Evolutionary conservation across 2,329 filamentous ascomycete species (phyloP).

Genomic region (Akanthomyces muscarius): DNA sequence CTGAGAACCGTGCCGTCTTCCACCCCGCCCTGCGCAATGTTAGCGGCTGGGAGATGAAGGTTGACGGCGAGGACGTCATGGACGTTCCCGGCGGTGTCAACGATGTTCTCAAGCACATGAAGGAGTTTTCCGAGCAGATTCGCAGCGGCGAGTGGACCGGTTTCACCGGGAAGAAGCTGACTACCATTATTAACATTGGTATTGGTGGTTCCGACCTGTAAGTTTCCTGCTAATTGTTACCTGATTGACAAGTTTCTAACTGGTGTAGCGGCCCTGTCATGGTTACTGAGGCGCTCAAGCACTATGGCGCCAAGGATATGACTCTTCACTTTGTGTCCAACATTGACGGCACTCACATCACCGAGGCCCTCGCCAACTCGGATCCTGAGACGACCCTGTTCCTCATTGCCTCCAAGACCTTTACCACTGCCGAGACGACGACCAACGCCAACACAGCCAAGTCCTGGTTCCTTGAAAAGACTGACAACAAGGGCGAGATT

Average conservation of each 20-base stretch:
- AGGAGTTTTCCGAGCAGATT: conserved; percentile 94
- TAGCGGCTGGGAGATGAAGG: conserved; percentile 73
- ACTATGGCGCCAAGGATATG: conserved; percentile 81
- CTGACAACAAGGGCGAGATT: conserved; percentile 73
- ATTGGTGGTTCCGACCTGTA: conserved; percentile 98
- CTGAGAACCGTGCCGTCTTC: conserved; percentile 92
- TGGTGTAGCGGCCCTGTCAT: conserved; percentile 83
- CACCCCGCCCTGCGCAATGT: conserved; percentile 92
- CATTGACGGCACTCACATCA: conserved; percentile 97
- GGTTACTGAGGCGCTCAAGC: conserved; percentile 96
- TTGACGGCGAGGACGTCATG: conserved; percentile 90
- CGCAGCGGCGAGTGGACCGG: conserved; percentile 96
- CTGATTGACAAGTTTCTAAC: conserved; percentile 27
- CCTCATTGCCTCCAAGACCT: conserved; percentile 97
- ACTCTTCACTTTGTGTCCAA: conserved; percentile 98
- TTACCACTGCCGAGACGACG: conserved; percentile 94
- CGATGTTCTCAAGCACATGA: conserved; percentile 91
- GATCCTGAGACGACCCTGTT: conserved; percentile 98
- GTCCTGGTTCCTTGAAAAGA: conserved; percentile 88
- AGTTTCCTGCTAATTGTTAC: conserved; percentile 36
- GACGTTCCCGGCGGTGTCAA: conserved; percentile 85
- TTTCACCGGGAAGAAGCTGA: conserved; percentile 94
- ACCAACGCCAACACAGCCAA: conserved; percentile 98
- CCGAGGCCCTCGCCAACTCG: conserved; percentile 82
- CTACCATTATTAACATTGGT: conserved; percentile 94